Evolutionary conservation across 73 alveolate species (phyloP), one percentile per base, ranked within the genome.

Genomic region (Uronychia binucleata): DNA sequence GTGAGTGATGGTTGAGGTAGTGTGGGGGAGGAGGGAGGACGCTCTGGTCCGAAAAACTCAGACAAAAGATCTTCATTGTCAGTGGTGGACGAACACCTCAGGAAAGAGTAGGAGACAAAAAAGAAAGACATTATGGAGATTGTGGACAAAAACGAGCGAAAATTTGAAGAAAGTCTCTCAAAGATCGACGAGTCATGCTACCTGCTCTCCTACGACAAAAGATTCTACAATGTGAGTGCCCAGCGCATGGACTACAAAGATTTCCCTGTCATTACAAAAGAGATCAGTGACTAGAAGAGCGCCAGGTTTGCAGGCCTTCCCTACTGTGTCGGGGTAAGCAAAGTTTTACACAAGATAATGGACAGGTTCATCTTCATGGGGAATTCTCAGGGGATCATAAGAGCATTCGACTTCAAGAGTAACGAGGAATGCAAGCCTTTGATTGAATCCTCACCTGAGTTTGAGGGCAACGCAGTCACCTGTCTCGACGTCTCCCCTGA

Each of bases 131-230:
- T 86, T 31, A 28, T 86, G 32, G 92, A 86, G 46, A 58, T 86
- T 1, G 79, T 86, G 26, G 92, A 86, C 60, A 86, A 67, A 58
- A 86, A 86, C 79, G 92, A 86, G 78, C 46, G 92, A 19, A 79
- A 74, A 34, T 86, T 86, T 34, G 79, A 86, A 57, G 46, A 78
- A 59, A 84, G 84, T 13, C 79, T 79, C 5, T 88, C 33, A 57
- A 81, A 87, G 28, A 78, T 28, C 29, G 83, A 88, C 31, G 78
- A 59, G 31, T 77, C 79, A 29, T 80, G 26, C 77, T 31, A 81
- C 31, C 28, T 88, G 33, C 82, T 88, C 27, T 75, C 87, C 13
- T 88, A 80, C 59, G 94, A 83, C 58, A 83, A 83, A 26, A 82
- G 77, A 31, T 58, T 60, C 74, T 88, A 76, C 74, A 88, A 88